Conservation (phyloP, 2,329 filamentous ascomycete genomes). For the Coccinonectria pachysandricola region DNA sequence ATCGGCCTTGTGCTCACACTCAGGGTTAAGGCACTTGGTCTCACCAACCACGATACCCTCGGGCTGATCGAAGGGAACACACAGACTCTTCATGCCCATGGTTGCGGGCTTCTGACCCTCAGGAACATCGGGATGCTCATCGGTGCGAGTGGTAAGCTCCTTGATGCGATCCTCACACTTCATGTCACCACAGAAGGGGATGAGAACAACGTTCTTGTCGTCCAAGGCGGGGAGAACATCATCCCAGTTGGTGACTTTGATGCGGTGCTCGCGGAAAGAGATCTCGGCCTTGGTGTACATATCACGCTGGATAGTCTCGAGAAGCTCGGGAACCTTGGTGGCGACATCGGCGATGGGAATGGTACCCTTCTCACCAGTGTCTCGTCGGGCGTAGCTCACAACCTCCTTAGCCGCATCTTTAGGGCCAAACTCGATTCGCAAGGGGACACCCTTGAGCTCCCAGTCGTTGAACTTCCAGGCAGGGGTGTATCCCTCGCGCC, state of each 20-base stretch:
- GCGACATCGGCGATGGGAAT: constrained; percentile 66
- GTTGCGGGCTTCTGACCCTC: constrained; percentile 44
- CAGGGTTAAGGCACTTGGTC: constrained; percentile 87
- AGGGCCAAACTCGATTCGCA: constrained; percentile 90
- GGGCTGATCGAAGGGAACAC: constrained; percentile 74
- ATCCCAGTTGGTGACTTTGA: constrained; percentile 76
- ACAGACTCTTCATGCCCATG: constrained; percentile 61
- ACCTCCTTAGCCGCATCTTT: constrained; percentile 83
- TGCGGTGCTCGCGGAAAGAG: constrained; percentile 69
- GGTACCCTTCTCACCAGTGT: constrained; percentile 73
- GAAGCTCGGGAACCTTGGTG: constrained; percentile 64
- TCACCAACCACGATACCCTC: constrained; percentile 66
- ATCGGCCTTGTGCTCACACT: constrained; percentile 67
- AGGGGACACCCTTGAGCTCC: constrained; percentile 91
- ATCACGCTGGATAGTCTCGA: constrained; percentile 83
- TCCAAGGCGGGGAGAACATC: constrained; percentile 87
- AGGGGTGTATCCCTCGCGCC: constrained; percentile 83
- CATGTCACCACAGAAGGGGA: constrained; percentile 73
- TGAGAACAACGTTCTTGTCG: constrained; percentile 82
- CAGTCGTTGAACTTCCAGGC: constrained; percentile 99
- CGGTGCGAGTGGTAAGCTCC: constrained; percentile 73
- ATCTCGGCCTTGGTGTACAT: constrained; percentile 68
- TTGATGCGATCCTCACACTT: constrained; percentile 94
- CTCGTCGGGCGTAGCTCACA: constrained; percentile 77
- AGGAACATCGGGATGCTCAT: constrained; percentile 43